A percentile compares a stretch with the other conserved stretches of the same genome.
Evolutionary conservation across 768 basidiomycete genomes (phyloP).

Genomic region (Xerocomellus intermedius): DNA sequence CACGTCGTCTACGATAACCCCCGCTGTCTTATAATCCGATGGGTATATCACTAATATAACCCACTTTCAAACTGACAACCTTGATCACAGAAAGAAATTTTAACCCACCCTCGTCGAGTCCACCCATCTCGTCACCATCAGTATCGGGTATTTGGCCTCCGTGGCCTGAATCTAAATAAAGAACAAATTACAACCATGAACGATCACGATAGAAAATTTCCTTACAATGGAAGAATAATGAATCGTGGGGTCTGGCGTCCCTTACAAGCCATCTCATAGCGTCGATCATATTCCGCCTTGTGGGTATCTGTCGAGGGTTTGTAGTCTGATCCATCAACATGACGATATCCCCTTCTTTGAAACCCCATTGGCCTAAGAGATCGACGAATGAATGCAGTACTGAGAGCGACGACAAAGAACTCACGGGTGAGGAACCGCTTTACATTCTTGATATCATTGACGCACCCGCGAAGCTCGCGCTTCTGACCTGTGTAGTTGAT

Average conservation of each 20-base stretch:
- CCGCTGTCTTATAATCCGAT: slow-evolving; percentile 72
- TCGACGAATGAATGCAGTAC: not conserved
- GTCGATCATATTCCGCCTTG: slow-evolving; percentile 51
- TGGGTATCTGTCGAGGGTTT: slow-evolving; percentile 47
- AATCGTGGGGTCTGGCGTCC: slow-evolving; percentile 66
- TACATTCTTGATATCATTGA: slow-evolving; percentile 78
- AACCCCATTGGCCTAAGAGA: slow-evolving; percentile 42
- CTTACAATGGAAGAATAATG: slow-evolving; percentile 73
- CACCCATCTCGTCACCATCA: slow-evolving; percentile 78
- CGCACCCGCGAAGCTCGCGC: slow-evolving; percentile 68
- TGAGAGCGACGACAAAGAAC: slow-evolving; percentile 8
- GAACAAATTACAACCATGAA: not conserved
- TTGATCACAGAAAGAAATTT: not conserved
- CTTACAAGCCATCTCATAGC: slow-evolving; percentile 68
- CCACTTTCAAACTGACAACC: not conserved
- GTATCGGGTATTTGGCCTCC: slow-evolving; percentile 86
- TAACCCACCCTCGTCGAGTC: slow-evolving; percentile 69
- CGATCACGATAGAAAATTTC: not conserved
- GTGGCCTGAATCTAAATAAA: slow-evolving; percentile 78
- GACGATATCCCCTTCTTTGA: slow-evolving; percentile 54
- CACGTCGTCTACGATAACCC: slow-evolving; percentile 80
- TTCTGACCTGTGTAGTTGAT: slow-evolving; percentile 72
- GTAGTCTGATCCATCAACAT: slow-evolving; percentile 49
- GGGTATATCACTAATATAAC: slow-evolving; percentile 76
- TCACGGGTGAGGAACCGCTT: slow-evolving; percentile 63